phyloP scores from a whole-genome alignment of 176 grass and related monocot genomes.

The Metroxylon sagu region DNA sequence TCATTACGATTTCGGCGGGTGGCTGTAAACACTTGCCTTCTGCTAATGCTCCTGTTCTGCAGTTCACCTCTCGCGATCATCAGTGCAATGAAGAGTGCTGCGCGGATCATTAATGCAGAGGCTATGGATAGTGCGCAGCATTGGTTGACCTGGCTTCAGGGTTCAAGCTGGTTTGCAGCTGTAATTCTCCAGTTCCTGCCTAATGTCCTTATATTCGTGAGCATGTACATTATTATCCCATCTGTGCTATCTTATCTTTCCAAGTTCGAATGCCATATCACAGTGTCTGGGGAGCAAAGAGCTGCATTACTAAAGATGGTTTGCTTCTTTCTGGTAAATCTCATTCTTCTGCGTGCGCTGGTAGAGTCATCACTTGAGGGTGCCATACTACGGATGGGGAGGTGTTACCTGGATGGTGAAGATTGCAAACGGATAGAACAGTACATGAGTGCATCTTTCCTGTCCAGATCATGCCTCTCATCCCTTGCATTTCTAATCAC shows the following conservation, averaged over 20 bases:
- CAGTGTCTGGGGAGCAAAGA: conserved; percentile 87
- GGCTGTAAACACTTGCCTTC: conserved; percentile 82
- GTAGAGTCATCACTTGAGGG: conserved; percentile 93
- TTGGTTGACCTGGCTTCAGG: conserved; percentile 84
- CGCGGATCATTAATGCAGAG: conserved; percentile 88
- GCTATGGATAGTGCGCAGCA: conserved; percentile 91
- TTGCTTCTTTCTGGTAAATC: conserved; percentile 99
- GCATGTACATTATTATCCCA: conserved; percentile 98
- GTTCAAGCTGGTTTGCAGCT: conserved; percentile 92
- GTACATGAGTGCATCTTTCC: conserved; percentile 93
- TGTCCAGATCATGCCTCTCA: conserved; percentile 89
- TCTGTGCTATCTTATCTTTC: conserved; percentile 82
- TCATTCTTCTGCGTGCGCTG: conserved; percentile 76
- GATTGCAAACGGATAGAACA: conserved; percentile 88
- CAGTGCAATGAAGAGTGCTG: conserved; percentile 80
- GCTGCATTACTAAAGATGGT: conserved; percentile 98
- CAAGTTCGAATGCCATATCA: conserved; percentile 97
- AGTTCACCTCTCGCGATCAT: conserved; percentile 87
- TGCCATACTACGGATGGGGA: conserved; percentile 79
- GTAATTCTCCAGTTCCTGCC: conserved; percentile 89
- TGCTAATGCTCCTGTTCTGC: conserved; percentile 90
- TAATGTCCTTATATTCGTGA: conserved; percentile 88
- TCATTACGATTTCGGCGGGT: conserved; percentile 61
- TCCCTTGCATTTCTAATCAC: conserved; percentile 93
- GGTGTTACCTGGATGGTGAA: conserved; percentile 72